Evolutionary conservation across 371 early-diverging fungal species (phyloP), one percentile per base, ranked within the genome.

Genomic region (Saksenaea vasiformis): DNA sequence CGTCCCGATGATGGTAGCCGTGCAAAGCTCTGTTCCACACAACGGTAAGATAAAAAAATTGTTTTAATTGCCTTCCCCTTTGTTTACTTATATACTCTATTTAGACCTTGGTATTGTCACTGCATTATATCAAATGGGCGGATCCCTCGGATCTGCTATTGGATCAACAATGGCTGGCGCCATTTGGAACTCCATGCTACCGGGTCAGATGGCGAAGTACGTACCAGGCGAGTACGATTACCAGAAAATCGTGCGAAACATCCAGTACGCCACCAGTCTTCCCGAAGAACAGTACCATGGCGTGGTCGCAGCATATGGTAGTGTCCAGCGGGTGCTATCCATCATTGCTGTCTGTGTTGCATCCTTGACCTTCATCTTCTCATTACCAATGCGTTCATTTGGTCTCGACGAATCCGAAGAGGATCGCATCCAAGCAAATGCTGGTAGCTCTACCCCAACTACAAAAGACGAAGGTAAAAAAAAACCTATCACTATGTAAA

Each of bases 181-280:
- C 36, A 62, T 78, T 15, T 78, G 79, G 79, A 78, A 78, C 24
- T 47, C 51, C 0, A 62, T 78, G 66, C 60, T 78, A 9, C 79
- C 79, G 14, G 35, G 38, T 24, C 39, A 73, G 53, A 43, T 78
- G 14, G 64, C 64, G 5, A 38, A 69, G 15, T 61, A 75, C 51
- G 72, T 75, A 38, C 79, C 76, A 62, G 79, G 79, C n/a, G 71
- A 75, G 58, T 78, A 66, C 35, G 66, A 76, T 56, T 24, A 22
- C 31, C 36, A 41, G 10, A 35, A 61, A 8, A 69, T 78, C 15
- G 68, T 78, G 55, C 67, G 71, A 19, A 54, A 61, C 22, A 68
- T 78, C 37, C 54, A 47, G 0, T 78, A 73, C n/a, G 71, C 70
- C 1, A 53, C 63, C 8, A 31, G 27, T 0, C 60, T 78, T 8